A percentile compares a stretch with the other conserved stretches of the same genome.
Evolutionary conservation across 345 rosid species (phyloP).

Genomic region (Sonneratia alba): DNA sequence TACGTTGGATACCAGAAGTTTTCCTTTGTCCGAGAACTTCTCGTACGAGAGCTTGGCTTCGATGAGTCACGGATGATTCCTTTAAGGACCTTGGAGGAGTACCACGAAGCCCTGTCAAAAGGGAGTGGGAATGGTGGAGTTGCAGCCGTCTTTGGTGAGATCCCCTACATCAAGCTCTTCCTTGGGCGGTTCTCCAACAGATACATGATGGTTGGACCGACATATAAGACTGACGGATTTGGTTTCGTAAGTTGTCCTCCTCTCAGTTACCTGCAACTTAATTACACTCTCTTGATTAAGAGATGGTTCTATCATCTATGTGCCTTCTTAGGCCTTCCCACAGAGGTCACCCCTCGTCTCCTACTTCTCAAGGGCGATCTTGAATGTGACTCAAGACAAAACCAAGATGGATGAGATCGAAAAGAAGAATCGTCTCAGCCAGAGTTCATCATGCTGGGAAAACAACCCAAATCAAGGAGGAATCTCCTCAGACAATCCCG

Average conservation of each 20-base stretch:
- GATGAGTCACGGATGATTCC: conserved; percentile 4
- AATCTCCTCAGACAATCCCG: conserved; percentile 12
- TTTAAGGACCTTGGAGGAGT: conserved; percentile 16
- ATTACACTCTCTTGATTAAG: too few relatives aligned
- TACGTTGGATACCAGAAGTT: conserved; percentile 29
- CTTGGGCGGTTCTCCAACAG: conserved; percentile 23
- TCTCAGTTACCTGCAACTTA: too few relatives aligned
- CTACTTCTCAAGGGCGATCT: conserved; percentile 35
- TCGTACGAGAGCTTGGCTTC: conserved; percentile 21
- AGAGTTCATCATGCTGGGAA: conserved; percentile 3
- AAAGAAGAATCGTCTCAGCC: neutral
- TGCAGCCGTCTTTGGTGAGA: conserved; percentile 29
- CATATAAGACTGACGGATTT: conserved; percentile 14
- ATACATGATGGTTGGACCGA: conserved; percentile 23
- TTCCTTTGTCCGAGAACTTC: conserved; percentile 27
- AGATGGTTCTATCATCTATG: neutral
- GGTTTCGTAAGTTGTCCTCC: conserved; percentile 33
- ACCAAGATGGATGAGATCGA: conserved; percentile 15
- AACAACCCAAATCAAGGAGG: neutral
- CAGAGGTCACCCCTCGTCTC: conserved; percentile 24
- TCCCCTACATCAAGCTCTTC: conserved; percentile 36
- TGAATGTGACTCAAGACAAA: conserved; percentile 26
- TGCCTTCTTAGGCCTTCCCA: conserved; percentile 27
- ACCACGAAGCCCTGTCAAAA: conserved; percentile 20
- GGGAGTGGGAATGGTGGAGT: conserved; percentile 32